These are phyloP conservation scores for Lycium barbarum DNA, from an alignment of 257 asterid genomes.

Conservation along the genomic window DNA sequence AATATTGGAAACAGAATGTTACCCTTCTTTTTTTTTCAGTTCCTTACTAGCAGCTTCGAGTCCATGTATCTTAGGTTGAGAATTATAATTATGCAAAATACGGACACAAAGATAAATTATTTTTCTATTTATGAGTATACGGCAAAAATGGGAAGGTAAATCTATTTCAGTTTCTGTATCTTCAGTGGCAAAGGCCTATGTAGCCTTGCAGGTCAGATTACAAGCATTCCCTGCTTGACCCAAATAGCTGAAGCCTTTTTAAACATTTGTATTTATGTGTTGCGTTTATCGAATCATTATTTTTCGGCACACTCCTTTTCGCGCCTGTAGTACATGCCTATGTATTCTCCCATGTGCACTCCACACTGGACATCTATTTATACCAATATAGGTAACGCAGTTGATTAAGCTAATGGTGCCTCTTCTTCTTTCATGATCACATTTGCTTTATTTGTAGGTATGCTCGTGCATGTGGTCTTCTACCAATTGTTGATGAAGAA, in stretches of 20 bases:
- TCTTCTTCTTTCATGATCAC: constrained; percentile 26
- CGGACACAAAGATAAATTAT: not conserved
- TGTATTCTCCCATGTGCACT: not conserved
- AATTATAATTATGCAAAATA: not conserved
- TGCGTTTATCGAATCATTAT: not conserved
- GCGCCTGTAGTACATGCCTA: not conserved
- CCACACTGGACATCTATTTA: not conserved
- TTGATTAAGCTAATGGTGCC: constrained; percentile 9
- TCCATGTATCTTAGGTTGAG: not conserved
- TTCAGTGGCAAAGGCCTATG: not conserved
- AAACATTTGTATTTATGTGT: constrained; percentile 5
- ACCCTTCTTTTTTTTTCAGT: constrained; percentile 18
- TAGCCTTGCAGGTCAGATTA: constrained; percentile 6
- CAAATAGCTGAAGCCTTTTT: constrained; percentile 2
- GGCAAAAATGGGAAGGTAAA: not conserved
- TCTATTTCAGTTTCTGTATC: constrained; percentile 20
- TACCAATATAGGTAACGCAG: constrained; percentile 13
- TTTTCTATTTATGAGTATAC: not conserved
- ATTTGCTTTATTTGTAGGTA: constrained; percentile 58
- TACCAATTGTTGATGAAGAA: constrained; percentile 81
- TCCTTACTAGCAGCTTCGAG: constrained; percentile 10
- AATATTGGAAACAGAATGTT: not conserved
- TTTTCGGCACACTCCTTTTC: not conserved
- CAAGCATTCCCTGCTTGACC: constrained; percentile 20
- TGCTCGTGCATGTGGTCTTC: constrained; percentile 91